Percentiles rank a stretch among this genome's conserved stretches.
These are phyloP conservation scores for Leccinum solheimii DNA, from an alignment of 1,284 basidiomycete genomes.

Conservation along the genomic window DNA sequence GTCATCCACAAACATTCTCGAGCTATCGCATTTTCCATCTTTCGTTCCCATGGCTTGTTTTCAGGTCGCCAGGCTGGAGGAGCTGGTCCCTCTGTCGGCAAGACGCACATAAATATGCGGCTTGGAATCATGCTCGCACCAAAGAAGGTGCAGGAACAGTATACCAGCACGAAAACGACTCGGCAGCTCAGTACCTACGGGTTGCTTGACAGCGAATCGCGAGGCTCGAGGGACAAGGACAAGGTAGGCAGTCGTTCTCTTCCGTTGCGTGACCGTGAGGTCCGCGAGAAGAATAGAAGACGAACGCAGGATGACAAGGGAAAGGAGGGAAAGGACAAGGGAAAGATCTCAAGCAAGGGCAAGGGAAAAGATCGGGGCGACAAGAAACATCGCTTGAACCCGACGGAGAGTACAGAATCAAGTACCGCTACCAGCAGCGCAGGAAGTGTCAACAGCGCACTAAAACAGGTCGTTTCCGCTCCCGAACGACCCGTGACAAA, in stretches of 20 bases:
- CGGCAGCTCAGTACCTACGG: constrained; percentile 67
- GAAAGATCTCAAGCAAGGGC: constrained; percentile 11
- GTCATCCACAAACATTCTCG: constrained; percentile 79
- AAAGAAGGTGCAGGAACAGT: constrained; percentile 70
- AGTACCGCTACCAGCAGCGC: constrained; percentile 34
- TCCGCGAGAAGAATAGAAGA: no score
- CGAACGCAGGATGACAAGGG: background rate
- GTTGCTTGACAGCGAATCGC: constrained; percentile 50
- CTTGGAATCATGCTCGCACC: constrained; percentile 65
- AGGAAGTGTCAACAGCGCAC: constrained; percentile 26
- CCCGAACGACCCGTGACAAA: constrained; percentile 4
- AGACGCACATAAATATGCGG: constrained; percentile 42
- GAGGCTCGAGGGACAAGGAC: constrained; percentile 43
- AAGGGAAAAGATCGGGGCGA: constrained; percentile 26
- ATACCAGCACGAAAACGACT: constrained; percentile 76
- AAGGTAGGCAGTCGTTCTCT: background rate
- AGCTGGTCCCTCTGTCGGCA: constrained; percentile 9
- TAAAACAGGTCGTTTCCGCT: constrained; percentile 12
- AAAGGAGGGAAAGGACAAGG: constrained; percentile 24
- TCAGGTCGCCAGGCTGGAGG: constrained; percentile 18
- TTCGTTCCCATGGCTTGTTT: constrained; percentile 56
- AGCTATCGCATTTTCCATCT: constrained; percentile 72
- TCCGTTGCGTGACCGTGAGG: no score
- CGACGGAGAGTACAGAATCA: constrained; percentile 32
- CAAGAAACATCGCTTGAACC: constrained; percentile 18